Evolutionary conservation across 768 basidiomycete genomes (phyloP).

Genomic region (Amanita rubescens): DNA sequence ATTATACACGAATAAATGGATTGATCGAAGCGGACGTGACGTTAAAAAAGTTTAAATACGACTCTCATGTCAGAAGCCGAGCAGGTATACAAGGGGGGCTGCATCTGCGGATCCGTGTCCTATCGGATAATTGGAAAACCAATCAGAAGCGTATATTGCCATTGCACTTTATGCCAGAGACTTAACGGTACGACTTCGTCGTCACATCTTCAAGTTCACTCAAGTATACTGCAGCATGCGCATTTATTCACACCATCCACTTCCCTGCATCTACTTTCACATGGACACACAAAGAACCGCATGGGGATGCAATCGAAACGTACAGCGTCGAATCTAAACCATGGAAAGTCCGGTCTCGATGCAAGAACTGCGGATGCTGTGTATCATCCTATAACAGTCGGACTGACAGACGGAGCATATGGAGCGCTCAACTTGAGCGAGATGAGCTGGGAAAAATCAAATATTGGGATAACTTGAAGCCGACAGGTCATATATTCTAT

Average conservation of each 20-base stretch:
- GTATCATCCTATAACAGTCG: slow-evolving; percentile 48
- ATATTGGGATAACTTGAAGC: slow-evolving; percentile 48
- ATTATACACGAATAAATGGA: not conserved
- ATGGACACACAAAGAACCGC: slow-evolving; percentile 42
- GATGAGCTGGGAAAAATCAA: slow-evolving; percentile 42
- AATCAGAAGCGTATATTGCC: slow-evolving; percentile 54
- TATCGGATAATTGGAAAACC: slow-evolving; percentile 44
- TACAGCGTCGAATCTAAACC: slow-evolving; percentile 44
- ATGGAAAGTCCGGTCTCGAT: slow-evolving; percentile 56
- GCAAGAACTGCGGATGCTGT: slow-evolving; percentile 50
- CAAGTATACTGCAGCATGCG: slow-evolving; percentile 33
- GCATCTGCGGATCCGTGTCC: slow-evolving; percentile 49
- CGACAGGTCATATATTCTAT: slow-evolving; percentile 63
- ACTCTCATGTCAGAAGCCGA: not conserved
- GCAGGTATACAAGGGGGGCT: slow-evolving; percentile 34
- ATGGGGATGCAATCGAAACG: slow-evolving; percentile 30
- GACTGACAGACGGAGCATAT: slow-evolving; percentile 44
- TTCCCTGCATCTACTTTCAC: slow-evolving; percentile 41
- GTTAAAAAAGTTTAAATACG: not conserved
- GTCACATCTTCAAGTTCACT: not conserved
- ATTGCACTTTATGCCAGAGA: slow-evolving; percentile 64
- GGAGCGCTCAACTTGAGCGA: slow-evolving; percentile 50
- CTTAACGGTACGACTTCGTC: slow-evolving; percentile 33
- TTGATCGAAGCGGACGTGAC: not conserved
- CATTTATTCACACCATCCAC: slow-evolving; percentile 58